Evolutionary conservation across 768 basidiomycete genomes (phyloP).

Genomic region (Boletus coccyginus): DNA sequence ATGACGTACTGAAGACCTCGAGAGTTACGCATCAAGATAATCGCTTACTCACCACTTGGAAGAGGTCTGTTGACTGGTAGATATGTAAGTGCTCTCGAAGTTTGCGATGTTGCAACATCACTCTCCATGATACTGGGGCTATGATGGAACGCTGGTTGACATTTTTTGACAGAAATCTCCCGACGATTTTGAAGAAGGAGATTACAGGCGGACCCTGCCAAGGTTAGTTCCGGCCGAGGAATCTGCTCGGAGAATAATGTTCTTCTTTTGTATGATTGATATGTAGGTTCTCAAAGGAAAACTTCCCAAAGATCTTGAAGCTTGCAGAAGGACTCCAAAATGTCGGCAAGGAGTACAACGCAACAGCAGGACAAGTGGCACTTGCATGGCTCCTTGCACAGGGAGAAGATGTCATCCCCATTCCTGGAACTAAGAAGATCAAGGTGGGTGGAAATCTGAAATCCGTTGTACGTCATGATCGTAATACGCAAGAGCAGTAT

Average conservation of each 20-base stretch:
- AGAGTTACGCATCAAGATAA: constrained; percentile 48
- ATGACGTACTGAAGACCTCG: constrained; percentile 23
- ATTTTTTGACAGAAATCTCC: constrained; percentile 27
- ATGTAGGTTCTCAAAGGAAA: constrained; percentile 36
- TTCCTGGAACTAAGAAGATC: constrained; percentile 38
- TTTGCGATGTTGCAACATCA: too few species aligned
- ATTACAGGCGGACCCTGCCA: constrained; percentile 25
- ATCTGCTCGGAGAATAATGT: background rate
- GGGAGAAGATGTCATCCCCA: constrained; percentile 38
- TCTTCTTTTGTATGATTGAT: background rate
- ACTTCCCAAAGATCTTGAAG: constrained; percentile 44
- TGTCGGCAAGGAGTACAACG: constrained; percentile 34
- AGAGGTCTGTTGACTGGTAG: constrained; percentile 50
- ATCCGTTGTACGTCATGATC: background rate
- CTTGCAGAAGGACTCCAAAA: constrained; percentile 33
- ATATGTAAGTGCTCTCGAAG: constrained; percentile 28
- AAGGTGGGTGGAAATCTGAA: constrained; percentile 16
- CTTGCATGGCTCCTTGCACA: constrained; percentile 42
- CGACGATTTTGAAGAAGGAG: constrained; percentile 29
- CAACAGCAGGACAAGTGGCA: constrained; percentile 38
- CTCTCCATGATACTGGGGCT: background rate
- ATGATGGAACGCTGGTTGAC: background rate
- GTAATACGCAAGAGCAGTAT: constrained; percentile 24
- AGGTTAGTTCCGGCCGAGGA: constrained; percentile 17
- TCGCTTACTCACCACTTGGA: constrained; percentile 54